Evolutionary conservation across 2,329 filamentous ascomycete genomes (phyloP).

Genomic region (Sordariomycetes sp.): DNA sequence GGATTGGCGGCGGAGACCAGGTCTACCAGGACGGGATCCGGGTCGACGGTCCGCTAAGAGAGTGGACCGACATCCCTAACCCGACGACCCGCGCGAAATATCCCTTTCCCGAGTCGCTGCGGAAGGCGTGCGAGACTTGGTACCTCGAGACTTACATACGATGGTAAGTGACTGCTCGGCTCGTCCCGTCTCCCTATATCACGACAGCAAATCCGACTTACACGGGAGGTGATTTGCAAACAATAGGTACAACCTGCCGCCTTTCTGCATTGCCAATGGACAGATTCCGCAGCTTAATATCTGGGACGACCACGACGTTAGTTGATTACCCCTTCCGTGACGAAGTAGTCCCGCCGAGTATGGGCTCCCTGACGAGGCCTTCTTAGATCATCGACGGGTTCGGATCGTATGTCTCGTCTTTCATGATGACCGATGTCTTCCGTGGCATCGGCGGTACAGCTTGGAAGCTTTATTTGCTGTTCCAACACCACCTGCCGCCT

Average conservation of each 20-base stretch:
- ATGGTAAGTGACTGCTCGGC: constrained; percentile 36
- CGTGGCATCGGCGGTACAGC: constrained; percentile 82
- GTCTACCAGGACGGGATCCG: constrained; percentile 93
- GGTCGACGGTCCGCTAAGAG: constrained; percentile 66
- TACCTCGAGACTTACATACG: constrained; percentile 82
- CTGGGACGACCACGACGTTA: constrained; percentile 87
- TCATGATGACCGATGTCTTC: constrained; percentile 89
- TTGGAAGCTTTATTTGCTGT: constrained; percentile 97
- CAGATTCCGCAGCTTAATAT: constrained; percentile 96
- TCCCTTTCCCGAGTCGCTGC: constrained; percentile 66
- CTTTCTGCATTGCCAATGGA: constrained; percentile 75
- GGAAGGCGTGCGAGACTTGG: constrained; percentile 75
- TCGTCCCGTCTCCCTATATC: constrained; percentile 22
- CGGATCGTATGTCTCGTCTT: constrained; percentile 84
- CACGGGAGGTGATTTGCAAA: not conserved
- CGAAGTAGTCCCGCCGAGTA: too few relatives aligned
- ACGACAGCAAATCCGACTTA: not conserved
- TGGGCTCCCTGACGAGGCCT: constrained; percentile 24
- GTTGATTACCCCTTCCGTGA: constrained; percentile 15
- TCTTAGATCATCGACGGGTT: constrained; percentile 75
- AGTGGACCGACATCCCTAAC: constrained; percentile 75
- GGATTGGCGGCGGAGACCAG: constrained; percentile 81
- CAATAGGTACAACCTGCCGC: constrained; percentile 53
- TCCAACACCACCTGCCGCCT: constrained; percentile 86
- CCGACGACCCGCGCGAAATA: constrained; percentile 68